Evolutionary conservation across 2,329 filamentous ascomycete species (phyloP), one percentile per base, ranked within the genome.

Genomic region (Endothia cerciana): DNA sequence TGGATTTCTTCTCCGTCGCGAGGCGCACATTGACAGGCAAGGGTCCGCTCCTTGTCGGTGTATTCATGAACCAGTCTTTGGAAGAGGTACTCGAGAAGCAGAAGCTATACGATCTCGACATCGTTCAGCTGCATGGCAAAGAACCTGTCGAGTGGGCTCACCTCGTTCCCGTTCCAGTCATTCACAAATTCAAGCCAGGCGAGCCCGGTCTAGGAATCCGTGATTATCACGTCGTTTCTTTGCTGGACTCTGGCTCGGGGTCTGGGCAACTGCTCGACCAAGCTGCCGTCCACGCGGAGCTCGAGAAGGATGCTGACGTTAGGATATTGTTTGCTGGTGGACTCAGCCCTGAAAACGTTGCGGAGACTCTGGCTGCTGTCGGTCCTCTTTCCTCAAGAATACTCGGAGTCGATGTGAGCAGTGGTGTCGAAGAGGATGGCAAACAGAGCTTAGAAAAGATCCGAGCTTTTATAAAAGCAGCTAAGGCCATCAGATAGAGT

Each of bases 141-240:
- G 96, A 99, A 75, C 94, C 95, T 2, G 73, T 97, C 4, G 95
- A 99, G 76, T 99, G 94, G 94, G 90, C 94, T 1, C 86, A 80
- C 56, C 79, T 91, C n/a, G 93, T 99, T 59, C 94, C 95, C 1
- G 93, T 97, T 0, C 95, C 95, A 0, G 94, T 99, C 5, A 89
- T 99, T 69, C 89, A 89, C 70, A 91, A 90, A 60, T 99, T 98
- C 79, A 88, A 89, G 62, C 93, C 93, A 0, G 86, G 84, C 2
- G 88, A 94, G 60, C 79, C 86, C n/a, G 91, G 89, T 0, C 81
- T 97, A 56, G 88, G 88, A 8, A 79, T 84, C 51, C 86, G 93
- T 64, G 94, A 92, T 11, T 96, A 92, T 75, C 95, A 99, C 76
- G 86, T 89, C 1, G 80, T 96, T 36, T 90, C 94, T 3, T 82